phyloP scores from a whole-genome alignment of 306 rosid species.

The Gleditsia sinensis region DNA sequence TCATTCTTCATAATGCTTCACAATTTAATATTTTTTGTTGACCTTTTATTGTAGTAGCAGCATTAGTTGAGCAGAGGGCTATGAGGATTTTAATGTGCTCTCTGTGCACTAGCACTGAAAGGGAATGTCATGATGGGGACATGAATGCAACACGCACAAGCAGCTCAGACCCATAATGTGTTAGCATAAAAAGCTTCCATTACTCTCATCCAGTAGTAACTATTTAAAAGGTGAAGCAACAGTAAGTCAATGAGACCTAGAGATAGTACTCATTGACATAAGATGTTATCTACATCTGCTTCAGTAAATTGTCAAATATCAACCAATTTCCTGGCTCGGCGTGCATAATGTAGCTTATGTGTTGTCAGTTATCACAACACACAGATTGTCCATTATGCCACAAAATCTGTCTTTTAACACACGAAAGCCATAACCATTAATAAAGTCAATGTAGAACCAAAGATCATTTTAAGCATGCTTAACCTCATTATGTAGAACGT shows the following conservation, averaged over 20 bases:
- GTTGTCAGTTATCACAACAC: background rate
- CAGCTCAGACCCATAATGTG: conserved; percentile 1
- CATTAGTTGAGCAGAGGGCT: background rate
- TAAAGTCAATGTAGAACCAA: conserved; percentile 23
- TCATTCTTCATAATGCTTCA: background rate
- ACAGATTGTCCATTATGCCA: background rate
- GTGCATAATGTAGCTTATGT: background rate
- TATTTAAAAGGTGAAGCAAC: background rate
- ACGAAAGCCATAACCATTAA: conserved; percentile 3
- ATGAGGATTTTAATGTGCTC: background rate
- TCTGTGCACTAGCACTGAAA: background rate
- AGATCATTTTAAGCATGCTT: conserved; percentile 15
- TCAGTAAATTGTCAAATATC: background rate
- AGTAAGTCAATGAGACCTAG: background rate
- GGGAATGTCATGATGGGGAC: background rate
- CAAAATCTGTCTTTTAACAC: conserved; percentile 1
- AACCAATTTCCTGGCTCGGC: background rate
- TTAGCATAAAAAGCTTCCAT: background rate
- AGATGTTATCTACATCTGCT: background rate
- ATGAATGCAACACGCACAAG: conserved; percentile 11
- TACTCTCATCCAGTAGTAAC: background rate
- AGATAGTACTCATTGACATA: background rate
- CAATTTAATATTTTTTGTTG: background rate
- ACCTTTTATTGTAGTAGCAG: background rate
- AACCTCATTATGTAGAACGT: background rate